Evolutionary conservation across 441 rosid species (phyloP), one percentile per base, ranked within the genome.

Genomic region (Francoa sonchifolia): DNA sequence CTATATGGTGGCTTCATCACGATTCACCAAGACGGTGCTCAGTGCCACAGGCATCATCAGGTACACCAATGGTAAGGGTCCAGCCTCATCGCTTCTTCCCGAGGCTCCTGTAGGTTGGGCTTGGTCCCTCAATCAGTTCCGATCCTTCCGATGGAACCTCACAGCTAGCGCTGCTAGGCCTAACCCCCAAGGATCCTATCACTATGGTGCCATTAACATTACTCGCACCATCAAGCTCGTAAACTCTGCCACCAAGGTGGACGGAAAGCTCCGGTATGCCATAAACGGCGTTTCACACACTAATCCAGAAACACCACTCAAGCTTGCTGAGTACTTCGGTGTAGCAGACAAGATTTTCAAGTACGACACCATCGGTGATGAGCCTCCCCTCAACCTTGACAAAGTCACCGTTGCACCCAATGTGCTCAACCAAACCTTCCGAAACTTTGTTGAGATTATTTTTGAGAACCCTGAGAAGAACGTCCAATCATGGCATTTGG

Each of bases 161-260:
- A 61, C 73, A 1, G 83, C 89, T 2, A 84, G 77, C 41, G 95
- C 88, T 26, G 76, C 93, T 8, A 71, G 89, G 32, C 89, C 89
- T 9, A 85, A 78, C 50, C 95, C 89, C 8, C 93, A 84, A 63
- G 88, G 88, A 5, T 75, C 95, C 4, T 84, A 77, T 61, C 88
- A 74, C 37, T 84, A 81, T 47, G 93, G 89, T 39, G 27, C 58
- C 63, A 72, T 81, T 49, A 81, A 76, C 50, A 56, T 72, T 10
- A 65, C 77, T 0, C 61, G 50, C n/a, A 66, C 73, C 9, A 53
- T 77, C 42, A 59, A 63, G 50, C 68, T 82, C 6, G 73, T 56
- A 14, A 82, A 59, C 62, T 66, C 90, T 7, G 76, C 66, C 25
- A 74, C 80, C 0, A 10, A 62, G 19, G 72, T 82, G 29, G 60